phyloP scores from a whole-genome alignment of 306 rosid species.

The Vigna trinervia region DNA sequence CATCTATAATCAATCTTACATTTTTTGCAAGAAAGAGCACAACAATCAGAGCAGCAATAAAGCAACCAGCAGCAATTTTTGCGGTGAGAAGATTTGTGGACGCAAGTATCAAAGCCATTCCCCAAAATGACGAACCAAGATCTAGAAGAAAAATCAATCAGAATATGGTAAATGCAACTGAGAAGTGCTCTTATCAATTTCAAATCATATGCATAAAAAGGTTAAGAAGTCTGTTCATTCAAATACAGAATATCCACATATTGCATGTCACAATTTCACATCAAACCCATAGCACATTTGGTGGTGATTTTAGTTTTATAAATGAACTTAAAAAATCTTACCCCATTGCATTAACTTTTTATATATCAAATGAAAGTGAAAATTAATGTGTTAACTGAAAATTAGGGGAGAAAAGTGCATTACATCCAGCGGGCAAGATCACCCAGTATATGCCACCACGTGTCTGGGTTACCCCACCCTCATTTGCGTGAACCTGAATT shows the following conservation, averaged over 20 bases:
- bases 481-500: constrained; percentile 86
- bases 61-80: constrained; percentile 93
- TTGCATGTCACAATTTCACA: constrained; percentile 23
- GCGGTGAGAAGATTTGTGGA: constrained; percentile 84
- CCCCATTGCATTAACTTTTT: constrained; percentile 6
- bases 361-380: not conserved
- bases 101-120: constrained; percentile 92
- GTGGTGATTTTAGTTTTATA: constrained; percentile 11
- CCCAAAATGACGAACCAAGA: constrained; percentile 99
- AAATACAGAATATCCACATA: not conserved
- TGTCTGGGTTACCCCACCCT: constrained; percentile 88
- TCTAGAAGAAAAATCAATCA: constrained; percentile 58
- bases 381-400: constrained; percentile 9
- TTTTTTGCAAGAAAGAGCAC: constrained; percentile 92
- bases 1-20: constrained; percentile 58
- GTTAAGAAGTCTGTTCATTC: not conserved
- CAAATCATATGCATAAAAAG: constrained; percentile 21
- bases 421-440: constrained; percentile 99
- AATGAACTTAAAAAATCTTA: constrained; percentile 14
- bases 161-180: constrained; percentile 39
- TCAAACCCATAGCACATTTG: constrained; percentile 29
- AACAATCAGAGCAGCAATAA: constrained; percentile 71
- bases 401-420: constrained; percentile 45
- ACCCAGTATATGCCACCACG: constrained; percentile 96
- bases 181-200: constrained; percentile 35